Evolutionary conservation across 371 early-diverging fungal species (phyloP), one percentile per base, ranked within the genome.

Genomic region (Zancudomyces culisetae): DNA sequence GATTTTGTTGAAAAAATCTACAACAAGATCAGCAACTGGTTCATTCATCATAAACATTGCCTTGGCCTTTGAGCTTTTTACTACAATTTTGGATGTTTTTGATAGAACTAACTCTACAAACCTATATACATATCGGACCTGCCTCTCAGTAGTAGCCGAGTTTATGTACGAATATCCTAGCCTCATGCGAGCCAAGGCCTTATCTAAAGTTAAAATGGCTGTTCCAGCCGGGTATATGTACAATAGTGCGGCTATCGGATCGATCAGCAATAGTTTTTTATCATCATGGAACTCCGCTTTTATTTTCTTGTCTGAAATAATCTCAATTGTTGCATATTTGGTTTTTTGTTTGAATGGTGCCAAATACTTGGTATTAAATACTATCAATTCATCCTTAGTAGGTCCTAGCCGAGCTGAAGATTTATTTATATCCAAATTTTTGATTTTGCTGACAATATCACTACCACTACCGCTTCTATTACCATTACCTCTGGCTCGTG

Each of bases 31-130:
- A 1, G 75, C 63, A 12, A 55, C 45, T 15, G 76, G 77, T 15
- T 35, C 52, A 51, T 80, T 78, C 43, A 77, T 79, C 71, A 77
- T 79, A 43, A 77, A 50, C 27, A 61, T 29, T 45, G 74, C 79
- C 30, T 71, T 68, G 1, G 78, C 81, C 58, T 77, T 78, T 10
- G 80, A 74, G 3, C 77, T 76, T 46, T 64, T 69, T 26, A 80
- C 67, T 1, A 64, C 49, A 42, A 80, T 69, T n/a, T 71, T 73
- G 0, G 72, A 70, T 3, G 77, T 77, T 55, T 74, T 73, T 20
- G 69, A 58, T 2, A 65, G 45, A 1, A 77, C 64, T 6, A 70
- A 56, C 13, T 69, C 61, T 6, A 77, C 63, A 60, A 74, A 73
- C 22, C 55, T 54, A 2, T 42, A 29, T 4, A 70, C 71, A 46